These are phyloP conservation scores for Orbilia ellipsospora DNA, from an alignment of 2,329 filamentous ascomycete genomes.

Conservation along the genomic window DNA sequence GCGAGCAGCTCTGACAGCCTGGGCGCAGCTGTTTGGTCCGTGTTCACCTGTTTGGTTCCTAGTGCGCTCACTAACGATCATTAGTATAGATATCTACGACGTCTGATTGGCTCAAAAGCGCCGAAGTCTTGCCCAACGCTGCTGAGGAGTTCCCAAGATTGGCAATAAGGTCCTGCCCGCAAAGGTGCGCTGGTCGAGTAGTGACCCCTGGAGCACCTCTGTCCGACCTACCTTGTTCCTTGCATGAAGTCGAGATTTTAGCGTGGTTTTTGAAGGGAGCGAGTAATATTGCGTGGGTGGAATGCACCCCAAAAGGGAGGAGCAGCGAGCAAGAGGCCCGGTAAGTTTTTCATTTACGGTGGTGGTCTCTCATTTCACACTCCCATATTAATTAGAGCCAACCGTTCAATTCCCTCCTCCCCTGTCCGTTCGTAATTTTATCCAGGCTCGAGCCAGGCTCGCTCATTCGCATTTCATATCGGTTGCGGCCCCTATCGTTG, in stretches of 20 bases:
- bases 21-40: too few relatives aligned
- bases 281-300: constrained; percentile 52
- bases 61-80: not conserved
- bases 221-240: constrained; percentile 52
- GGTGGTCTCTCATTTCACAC: constrained; percentile 41
- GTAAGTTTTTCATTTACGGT: constrained; percentile 44
- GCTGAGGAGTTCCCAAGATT: constrained; percentile 53
- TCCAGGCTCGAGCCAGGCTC: constrained; percentile 36
- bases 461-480: constrained; percentile 54
- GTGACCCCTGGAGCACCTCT: constrained; percentile 38
- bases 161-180: constrained; percentile 46
- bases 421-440: constrained; percentile 55
- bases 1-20: too few relatives aligned
- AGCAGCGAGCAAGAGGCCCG: constrained; percentile 10
- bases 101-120: constrained; percentile 42
- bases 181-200: constrained; percentile 40
- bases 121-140: constrained; percentile 24
- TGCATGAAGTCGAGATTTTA: constrained; percentile 55
- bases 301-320: constrained; percentile 53
- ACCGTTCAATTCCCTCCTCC: constrained; percentile 25
- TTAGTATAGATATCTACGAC: not conserved
- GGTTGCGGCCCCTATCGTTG: constrained; percentile 54
- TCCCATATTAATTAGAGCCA: constrained; percentile 37
- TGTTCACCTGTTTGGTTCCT: too few relatives aligned
- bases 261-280: constrained; percentile 39